phyloP scores from a whole-genome alignment of 768 basidiomycete species.

The Amanita thiersii region DNA sequence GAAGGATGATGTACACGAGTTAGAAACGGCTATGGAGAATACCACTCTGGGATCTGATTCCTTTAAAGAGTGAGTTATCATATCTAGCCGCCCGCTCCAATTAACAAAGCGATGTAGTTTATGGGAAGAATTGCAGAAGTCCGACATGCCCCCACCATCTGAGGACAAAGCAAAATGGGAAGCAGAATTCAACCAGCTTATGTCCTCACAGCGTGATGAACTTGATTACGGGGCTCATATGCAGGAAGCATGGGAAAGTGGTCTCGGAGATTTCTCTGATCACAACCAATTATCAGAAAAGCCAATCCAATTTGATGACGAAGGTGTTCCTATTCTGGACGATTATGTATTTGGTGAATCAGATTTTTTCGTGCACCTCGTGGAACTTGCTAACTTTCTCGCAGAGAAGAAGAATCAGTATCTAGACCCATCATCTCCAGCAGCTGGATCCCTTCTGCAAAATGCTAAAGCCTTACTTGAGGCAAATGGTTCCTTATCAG shows the following conservation, averaged over 20 bases:
- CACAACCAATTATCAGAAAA: constrained; percentile 20
- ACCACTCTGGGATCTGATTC: constrained; percentile 24
- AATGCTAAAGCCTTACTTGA: constrained; percentile 75
- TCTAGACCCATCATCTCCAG: constrained; percentile 40
- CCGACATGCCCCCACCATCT: constrained; percentile 44
- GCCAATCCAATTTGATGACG: constrained; percentile 48
- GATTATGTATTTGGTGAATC: constrained; percentile 72
- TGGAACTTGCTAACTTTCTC: constrained; percentile 5
- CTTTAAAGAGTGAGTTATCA: background rate
- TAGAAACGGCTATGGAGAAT: constrained; percentile 30
- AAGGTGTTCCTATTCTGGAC: constrained; percentile 69
- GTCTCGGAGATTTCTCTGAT: constrained; percentile 35
- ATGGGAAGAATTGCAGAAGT: constrained; percentile 55
- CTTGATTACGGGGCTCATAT: constrained; percentile 54
- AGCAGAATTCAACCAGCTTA: constrained; percentile 72
- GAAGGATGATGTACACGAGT: constrained; percentile 27
- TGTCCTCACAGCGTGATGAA: constrained; percentile 61
- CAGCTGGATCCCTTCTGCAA: constrained; percentile 35
- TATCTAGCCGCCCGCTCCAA: background rate
- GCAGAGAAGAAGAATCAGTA: constrained; percentile 70
- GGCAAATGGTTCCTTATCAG: constrained; percentile 78
- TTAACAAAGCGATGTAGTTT: constrained; percentile 29
- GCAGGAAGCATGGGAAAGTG: constrained; percentile 57
- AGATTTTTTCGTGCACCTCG: background rate
- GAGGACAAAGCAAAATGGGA: constrained; percentile 78